A percentile compares a stretch with the other conserved stretches of the same genome.
Evolutionary conservation across 1,284 basidiomycete species (phyloP).

Genomic region (Neonothopanus nambi): DNA sequence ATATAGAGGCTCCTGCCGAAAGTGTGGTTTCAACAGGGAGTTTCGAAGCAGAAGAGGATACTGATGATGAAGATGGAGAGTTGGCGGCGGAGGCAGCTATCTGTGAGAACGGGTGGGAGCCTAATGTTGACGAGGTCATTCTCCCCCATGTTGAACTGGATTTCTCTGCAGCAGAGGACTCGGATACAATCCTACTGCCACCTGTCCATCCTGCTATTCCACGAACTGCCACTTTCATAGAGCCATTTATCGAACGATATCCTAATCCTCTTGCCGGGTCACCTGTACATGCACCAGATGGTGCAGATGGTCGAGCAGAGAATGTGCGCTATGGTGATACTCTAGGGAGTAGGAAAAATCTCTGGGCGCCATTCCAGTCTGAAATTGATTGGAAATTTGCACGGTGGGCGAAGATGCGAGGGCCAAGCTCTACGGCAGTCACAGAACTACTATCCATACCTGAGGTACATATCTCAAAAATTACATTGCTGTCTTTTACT

Average conservation of each 20-base stretch:
- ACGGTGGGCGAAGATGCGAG: conserved; percentile 16
- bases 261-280: not conserved
- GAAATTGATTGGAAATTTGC: conserved; percentile 20
- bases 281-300: not conserved
- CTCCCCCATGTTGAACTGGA: no score
- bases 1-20: no score
- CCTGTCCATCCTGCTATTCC: not conserved
- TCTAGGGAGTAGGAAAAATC: not conserved
- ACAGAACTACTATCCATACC: conserved; percentile 11
- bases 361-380: conserved; percentile 11
- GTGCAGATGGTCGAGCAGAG: not conserved
- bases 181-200: not conserved
- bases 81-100: no score
- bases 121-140: no score
- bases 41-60: no score
- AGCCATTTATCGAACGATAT: not conserved
- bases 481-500: not conserved
- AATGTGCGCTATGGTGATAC: not conserved
- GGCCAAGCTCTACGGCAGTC: not conserved
- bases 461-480: conserved; percentile 8
- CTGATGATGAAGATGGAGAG: no score
- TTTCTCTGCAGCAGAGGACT: no score
- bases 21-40: no score
- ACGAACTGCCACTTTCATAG: not conserved
- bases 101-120: no score